Evolutionary conservation across 2,329 filamentous ascomycete species (phyloP).

Genomic region (Ophiostoma sp.): DNA sequence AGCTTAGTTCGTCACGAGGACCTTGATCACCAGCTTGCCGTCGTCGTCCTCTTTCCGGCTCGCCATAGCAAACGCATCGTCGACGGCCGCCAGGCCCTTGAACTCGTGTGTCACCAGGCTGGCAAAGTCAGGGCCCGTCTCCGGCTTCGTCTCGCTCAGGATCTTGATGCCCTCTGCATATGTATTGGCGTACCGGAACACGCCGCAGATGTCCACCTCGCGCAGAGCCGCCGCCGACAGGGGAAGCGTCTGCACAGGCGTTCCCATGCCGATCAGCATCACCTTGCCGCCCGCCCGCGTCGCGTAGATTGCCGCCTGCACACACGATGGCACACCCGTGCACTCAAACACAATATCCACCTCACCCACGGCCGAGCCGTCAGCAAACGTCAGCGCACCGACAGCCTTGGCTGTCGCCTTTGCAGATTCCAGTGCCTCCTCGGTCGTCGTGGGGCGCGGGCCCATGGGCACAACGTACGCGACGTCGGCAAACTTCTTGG

Average conservation of each 20-base stretch:
- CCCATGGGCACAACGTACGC: slow-evolving; percentile 45
- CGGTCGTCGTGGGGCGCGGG: slow-evolving; percentile 43
- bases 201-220: slow-evolving; percentile 65
- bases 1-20: slow-evolving; percentile 44
- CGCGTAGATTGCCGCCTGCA: slow-evolving; percentile 67
- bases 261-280: slow-evolving; percentile 68
- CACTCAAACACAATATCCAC: slow-evolving; percentile 26
- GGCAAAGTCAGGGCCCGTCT: slow-evolving; percentile 58
- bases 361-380: slow-evolving; percentile 14
- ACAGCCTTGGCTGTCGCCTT: slow-evolving; percentile 32
- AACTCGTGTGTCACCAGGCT: slow-evolving; percentile 68
- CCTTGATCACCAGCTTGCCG: slow-evolving; percentile 68
- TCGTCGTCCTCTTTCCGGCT: slow-evolving; percentile 62
- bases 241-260: slow-evolving; percentile 62
- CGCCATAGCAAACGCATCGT: slow-evolving; percentile 68
- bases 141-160: slow-evolving; percentile 36
- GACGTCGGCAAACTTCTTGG: slow-evolving; percentile 51
- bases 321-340: slow-evolving; percentile 41
- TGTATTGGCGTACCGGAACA: slow-evolving; percentile 70
- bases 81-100: slow-evolving; percentile 55
- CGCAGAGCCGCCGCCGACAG: slow-evolving; percentile 62
- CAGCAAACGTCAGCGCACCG: not conserved
- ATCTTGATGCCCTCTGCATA: slow-evolving; percentile 55
- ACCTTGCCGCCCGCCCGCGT: slow-evolving; percentile 63
- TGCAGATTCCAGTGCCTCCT: slow-evolving; percentile 50